These are phyloP conservation scores for Saposhnikovia divaricata DNA, from an alignment of 129 eudicot genomes.

Conservation along the genomic window DNA sequence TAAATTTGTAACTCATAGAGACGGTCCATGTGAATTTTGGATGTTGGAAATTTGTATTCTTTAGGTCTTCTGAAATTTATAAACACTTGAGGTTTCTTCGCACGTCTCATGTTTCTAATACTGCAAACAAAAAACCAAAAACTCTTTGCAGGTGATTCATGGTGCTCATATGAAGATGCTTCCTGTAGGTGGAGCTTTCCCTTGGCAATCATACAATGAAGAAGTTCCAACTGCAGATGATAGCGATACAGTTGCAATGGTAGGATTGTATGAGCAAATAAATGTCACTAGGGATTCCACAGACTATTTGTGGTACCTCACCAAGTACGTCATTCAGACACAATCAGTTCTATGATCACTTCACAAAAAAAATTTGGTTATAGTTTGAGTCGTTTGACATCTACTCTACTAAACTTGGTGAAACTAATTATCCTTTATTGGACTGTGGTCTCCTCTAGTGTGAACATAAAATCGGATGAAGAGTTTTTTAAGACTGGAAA, in stretches of 20 bases:
- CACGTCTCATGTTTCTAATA: background rate
- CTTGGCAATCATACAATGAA: slow-evolving; percentile 75
- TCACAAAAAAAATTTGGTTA: background rate
- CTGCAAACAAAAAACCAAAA: background rate
- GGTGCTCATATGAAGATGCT: slow-evolving; percentile 45
- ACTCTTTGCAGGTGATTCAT: slow-evolving; percentile 41
- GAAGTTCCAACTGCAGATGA: slow-evolving; percentile 62
- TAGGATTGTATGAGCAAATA: slow-evolving; percentile 71
- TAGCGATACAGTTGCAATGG: slow-evolving; percentile 31
- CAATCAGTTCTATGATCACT: background rate
- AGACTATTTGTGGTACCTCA: slow-evolving; percentile 90
- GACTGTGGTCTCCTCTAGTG: slow-evolving; percentile 30
- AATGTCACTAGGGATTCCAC: slow-evolving; percentile 75
- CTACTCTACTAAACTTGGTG: background rate
- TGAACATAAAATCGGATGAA: slow-evolving; percentile 49
- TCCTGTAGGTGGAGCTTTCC: slow-evolving; percentile 36
- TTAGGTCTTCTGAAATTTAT: background rate
- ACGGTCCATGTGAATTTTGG: background rate
- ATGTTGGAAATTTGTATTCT: background rate
- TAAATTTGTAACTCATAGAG: background rate
- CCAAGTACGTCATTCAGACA: slow-evolving; percentile 49
- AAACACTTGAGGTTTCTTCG: background rate
- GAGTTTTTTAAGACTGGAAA: slow-evolving; percentile 57
- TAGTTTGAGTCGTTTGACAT: background rate
- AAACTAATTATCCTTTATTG: background rate